Percentiles rank a stretch among this genome's conserved stretches.
phyloP scores from a whole-genome alignment of 2,329 filamentous ascomycete species.

The Exophiala dermatitidis region DNA sequence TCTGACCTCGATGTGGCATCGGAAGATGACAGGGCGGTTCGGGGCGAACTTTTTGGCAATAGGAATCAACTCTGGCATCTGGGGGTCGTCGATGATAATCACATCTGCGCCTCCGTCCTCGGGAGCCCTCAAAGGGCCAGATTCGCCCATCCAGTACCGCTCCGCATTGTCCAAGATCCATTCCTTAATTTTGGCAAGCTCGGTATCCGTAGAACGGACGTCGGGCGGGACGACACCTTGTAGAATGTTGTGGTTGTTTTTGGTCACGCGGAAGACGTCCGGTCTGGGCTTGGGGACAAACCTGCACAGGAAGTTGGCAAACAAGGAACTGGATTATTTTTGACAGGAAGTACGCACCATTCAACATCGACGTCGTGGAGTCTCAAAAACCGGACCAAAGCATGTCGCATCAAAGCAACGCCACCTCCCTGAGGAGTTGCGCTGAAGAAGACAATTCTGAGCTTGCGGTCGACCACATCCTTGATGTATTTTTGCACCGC shows the following conservation, averaged over 20 bases:
- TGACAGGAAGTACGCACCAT: constrained; percentile 53
- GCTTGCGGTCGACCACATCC: constrained; percentile 56
- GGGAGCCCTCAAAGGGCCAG: constrained; percentile 58
- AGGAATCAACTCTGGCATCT: constrained; percentile 73
- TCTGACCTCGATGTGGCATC: constrained; percentile 76
- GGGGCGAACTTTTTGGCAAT: constrained; percentile 65
- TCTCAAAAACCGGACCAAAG: constrained; percentile 63
- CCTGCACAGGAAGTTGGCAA: constrained; percentile 32
- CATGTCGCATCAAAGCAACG: constrained; percentile 74
- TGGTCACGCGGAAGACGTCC: constrained; percentile 74
- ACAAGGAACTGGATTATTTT: neutral
- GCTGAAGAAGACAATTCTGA: constrained; percentile 71
- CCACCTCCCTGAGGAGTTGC: constrained; percentile 75
- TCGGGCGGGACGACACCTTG: constrained; percentile 65
- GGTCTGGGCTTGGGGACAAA: constrained; percentile 72
- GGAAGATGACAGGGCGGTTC: constrained; percentile 68
- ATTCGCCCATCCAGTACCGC: constrained; percentile 63
- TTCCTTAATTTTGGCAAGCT: constrained; percentile 56
- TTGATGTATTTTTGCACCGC: constrained; percentile 57
- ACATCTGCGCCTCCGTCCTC: constrained; percentile 68
- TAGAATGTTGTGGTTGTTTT: constrained; percentile 82
- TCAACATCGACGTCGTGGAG: constrained; percentile 60
- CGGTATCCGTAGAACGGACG: constrained; percentile 56
- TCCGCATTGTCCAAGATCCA: constrained; percentile 70
- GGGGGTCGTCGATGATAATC: constrained; percentile 72